These are phyloP conservation scores for Cyberlindnera mrakii DNA, from an alignment of 805 yeast genomes.

Conservation along the genomic window DNA sequence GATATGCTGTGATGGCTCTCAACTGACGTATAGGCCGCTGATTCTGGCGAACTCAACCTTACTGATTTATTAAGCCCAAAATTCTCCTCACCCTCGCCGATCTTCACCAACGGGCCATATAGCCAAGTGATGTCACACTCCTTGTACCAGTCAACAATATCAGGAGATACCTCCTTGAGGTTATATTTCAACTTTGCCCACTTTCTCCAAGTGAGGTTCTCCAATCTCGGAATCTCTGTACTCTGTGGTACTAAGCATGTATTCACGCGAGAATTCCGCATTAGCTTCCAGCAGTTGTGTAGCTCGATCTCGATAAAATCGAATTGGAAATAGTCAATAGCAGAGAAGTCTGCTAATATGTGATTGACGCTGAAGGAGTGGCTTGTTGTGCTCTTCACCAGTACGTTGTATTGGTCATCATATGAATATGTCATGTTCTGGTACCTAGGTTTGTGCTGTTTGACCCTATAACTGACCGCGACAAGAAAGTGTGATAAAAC, in stretches of 20 bases:
- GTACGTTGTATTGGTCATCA: slow-evolving; percentile 22
- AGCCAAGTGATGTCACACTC: slow-evolving; percentile 94
- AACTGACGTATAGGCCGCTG: background rate
- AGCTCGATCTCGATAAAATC: slow-evolving; percentile 30
- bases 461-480: too few species aligned
- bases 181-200: slow-evolving; percentile 80
- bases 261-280: slow-evolving; percentile 24
- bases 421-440: slow-evolving; percentile 15
- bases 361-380: slow-evolving; percentile 5
- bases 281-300: slow-evolving; percentile 36
- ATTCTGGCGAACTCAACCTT: background rate
- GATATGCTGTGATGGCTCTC: slow-evolving; percentile 6
- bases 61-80: slow-evolving; percentile 6
- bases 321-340: slow-evolving; percentile 36
- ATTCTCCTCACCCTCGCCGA: slow-evolving; percentile 5
- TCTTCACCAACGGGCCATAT: slow-evolving; percentile 65
- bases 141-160: slow-evolving; percentile 87
- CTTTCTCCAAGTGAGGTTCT: slow-evolving; percentile 89
- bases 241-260: slow-evolving; percentile 27
- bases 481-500: background rate
- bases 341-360: slow-evolving; percentile 13
- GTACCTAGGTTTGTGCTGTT: background rate
- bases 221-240: slow-evolving; percentile 43
- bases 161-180: slow-evolving; percentile 63
- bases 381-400: slow-evolving; percentile 11